Base-by-base conservation (phyloP, 345 rosid species). In the Atalantia buxifolia region DNA sequence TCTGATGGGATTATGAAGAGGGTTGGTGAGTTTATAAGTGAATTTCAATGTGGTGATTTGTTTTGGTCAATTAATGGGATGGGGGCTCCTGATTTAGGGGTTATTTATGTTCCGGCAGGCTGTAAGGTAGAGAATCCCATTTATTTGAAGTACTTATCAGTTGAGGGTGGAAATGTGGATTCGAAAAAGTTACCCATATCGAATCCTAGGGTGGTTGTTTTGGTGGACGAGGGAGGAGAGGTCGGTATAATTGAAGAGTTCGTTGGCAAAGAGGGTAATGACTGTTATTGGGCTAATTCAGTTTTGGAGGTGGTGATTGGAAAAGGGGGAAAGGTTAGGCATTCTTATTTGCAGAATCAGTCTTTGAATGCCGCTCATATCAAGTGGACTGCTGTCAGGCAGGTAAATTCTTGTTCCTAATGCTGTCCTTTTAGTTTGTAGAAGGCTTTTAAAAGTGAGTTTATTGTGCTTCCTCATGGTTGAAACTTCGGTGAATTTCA, bases 41-140 rank as follows among this genome's bases (percentile, higher is more conserved):
- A 89, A 84, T 96, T 88, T 57, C 88, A 89, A 30, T 87, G 85
- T 70, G 98, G 97, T 72, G 97, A 96, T 84, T 66, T 96, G 81
- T 96, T 92, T 60, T 94, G 95, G 98, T 93, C 95, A 9, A 81
- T 96, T 75, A 96, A 95, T 79, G 97, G 98, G 18, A 72, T 94
- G 66, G 97, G 99, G 10, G 94, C 98, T 4, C 97, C 95, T 13
- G 98, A 92, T 90, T 84, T 90, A 85, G 88, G 85, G 28, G 91
- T 96, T 53, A 68, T 96, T 82, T 94, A 96, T 50, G 98, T 96
- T 79, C 97, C 98, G 1, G 83, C 77, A 0, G 98, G 98, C 36
- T 93, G 95, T 81, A 90, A 83, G 74, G 92, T 92, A 0, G 92
- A 84, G 78, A 87, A 83, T 62, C 92, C 97, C 2, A 85, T 96